Evolutionary conservation across 2,329 filamentous ascomycete genomes (phyloP).

Genomic region (Penicillium verrucosum): DNA sequence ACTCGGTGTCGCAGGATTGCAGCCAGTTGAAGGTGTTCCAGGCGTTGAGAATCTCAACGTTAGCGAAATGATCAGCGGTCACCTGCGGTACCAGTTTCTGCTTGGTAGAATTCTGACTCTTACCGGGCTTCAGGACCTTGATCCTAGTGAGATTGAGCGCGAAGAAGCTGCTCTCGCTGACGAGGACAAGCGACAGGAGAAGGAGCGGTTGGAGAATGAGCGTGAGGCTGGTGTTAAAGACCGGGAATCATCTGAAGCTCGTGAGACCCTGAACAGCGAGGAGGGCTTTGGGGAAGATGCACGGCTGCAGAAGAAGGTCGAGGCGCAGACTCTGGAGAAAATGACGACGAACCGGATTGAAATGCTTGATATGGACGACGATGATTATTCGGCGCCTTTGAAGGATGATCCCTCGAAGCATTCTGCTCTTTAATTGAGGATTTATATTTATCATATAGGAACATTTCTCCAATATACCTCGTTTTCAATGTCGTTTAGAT

Average conservation of each 20-base stretch:
- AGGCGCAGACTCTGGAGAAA: slow-evolving; percentile 30
- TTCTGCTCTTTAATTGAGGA: slow-evolving; percentile 12
- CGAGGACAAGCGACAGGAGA: slow-evolving; percentile 41
- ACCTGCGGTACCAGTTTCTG: slow-evolving; percentile 67
- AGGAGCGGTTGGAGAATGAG: slow-evolving; percentile 33
- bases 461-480: not conserved
- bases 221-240: slow-evolving; percentile 26
- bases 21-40: slow-evolving; percentile 58
- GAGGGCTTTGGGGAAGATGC: slow-evolving; percentile 26
- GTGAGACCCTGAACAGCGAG: slow-evolving; percentile 20
- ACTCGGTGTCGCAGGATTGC: slow-evolving; percentile 77
- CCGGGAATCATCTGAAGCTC: slow-evolving; percentile 11
- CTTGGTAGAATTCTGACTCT: slow-evolving; percentile 64
- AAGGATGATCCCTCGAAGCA: slow-evolving; percentile 19
- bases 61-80: slow-evolving; percentile 63
- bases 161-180: slow-evolving; percentile 42
- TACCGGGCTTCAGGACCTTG: slow-evolving; percentile 67
- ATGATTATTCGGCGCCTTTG: slow-evolving; percentile 18
- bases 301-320: slow-evolving; percentile 29
- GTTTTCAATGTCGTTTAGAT: not conserved
- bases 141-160: slow-evolving; percentile 44
- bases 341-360: slow-evolving; percentile 23
- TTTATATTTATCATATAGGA: not conserved
- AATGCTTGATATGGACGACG: slow-evolving; percentile 21
- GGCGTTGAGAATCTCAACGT: slow-evolving; percentile 64